Evolutionary conservation across 306 rosid genomes (phyloP).

Genomic region (Dalbergia oliveri): DNA sequence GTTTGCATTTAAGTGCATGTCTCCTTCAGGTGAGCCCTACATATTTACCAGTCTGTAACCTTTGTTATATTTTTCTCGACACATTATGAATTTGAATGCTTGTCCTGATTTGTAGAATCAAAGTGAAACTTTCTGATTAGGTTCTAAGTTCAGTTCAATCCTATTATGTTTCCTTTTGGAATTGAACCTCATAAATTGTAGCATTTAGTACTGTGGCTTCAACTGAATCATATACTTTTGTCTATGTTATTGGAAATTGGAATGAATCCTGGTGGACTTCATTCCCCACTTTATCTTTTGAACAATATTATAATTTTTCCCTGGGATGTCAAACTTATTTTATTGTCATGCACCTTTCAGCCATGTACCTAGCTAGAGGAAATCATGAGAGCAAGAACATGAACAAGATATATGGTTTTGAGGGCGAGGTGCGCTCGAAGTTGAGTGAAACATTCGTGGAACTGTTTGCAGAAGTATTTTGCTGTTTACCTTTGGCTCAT

Average conservation of each 20-base stretch:
- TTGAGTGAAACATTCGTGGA: slow-evolving; percentile 87
- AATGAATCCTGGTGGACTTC: slow-evolving; percentile 1
- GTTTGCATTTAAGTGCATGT: slow-evolving; percentile 98
- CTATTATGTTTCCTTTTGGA: slow-evolving; percentile 6
- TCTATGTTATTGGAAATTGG: slow-evolving; percentile 15
- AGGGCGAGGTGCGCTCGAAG: slow-evolving; percentile 96
- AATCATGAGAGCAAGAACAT: slow-evolving; percentile 99
- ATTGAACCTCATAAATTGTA: not conserved
- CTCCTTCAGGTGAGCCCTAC: slow-evolving; percentile 81
- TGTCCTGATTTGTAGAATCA: not conserved
- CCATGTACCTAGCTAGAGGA: slow-evolving; percentile 93
- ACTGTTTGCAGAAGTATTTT: slow-evolving; percentile 96
- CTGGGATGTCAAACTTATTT: not conserved
- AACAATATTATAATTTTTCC: not conserved
- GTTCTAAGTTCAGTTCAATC: not conserved
- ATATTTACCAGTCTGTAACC: slow-evolving; percentile 11
- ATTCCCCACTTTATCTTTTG: not conserved
- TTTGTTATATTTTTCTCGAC: slow-evolving; percentile 20
- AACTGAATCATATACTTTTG: slow-evolving; percentile 1
- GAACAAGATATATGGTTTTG: slow-evolving; percentile 99
- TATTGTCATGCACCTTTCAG: slow-evolving; percentile 59
- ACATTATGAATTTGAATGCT: not conserved
- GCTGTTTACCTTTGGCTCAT: slow-evolving; percentile 93
- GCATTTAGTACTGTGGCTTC: slow-evolving; percentile 23
- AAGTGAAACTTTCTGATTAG: not conserved